A percentile compares a stretch with the other conserved stretches of the same genome.
These are phyloP conservation scores for Rhizopus arrhizus DNA, from an alignment of 371 early-diverging fungal species.

Conservation along the genomic window DNA sequence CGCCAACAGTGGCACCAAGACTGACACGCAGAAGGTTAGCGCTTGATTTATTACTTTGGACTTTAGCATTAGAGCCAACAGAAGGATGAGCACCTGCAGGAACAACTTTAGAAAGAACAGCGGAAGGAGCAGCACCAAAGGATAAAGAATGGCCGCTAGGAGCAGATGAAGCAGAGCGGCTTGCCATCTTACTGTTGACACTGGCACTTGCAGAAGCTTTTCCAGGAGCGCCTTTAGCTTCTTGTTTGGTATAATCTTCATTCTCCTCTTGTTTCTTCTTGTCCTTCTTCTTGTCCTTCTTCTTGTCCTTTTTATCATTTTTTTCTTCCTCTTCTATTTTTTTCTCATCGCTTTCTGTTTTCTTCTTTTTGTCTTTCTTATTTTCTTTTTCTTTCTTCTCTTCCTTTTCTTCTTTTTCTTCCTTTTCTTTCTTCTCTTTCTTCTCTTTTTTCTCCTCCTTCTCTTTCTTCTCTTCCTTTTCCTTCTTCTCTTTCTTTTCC, in stretches of 20 bases:
- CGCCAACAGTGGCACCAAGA: conserved; percentile 21
- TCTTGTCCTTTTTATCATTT: background rate
- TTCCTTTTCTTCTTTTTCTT: background rate
- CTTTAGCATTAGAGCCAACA: background rate
- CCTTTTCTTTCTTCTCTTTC: background rate
- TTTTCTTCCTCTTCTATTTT: conserved; percentile 3
- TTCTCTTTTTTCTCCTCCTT: background rate
- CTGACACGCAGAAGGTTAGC: conserved; percentile 17
- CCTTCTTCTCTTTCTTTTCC: background rate
- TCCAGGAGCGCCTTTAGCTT: background rate
- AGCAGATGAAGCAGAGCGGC: background rate
- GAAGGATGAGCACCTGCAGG: conserved; percentile 11
- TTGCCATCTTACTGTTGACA: background rate
- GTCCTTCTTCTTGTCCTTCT: background rate
- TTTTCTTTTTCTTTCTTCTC: background rate
- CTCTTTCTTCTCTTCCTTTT: background rate
- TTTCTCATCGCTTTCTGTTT: background rate
- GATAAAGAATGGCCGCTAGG: conserved; percentile 14
- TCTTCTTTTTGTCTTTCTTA: background rate
- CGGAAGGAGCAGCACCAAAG: conserved; percentile 17
- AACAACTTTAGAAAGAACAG: conserved; percentile 7
- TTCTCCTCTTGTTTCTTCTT: conserved; percentile 12
- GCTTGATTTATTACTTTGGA: conserved; percentile 13
- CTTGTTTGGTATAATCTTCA: background rate
- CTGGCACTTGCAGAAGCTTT: conserved; percentile 1